A percentile compares a stretch with the other conserved stretches of the same genome.
Evolutionary conservation across 2,329 filamentous ascomycete genomes (phyloP).

Genomic region (Tothia fuscella): DNA sequence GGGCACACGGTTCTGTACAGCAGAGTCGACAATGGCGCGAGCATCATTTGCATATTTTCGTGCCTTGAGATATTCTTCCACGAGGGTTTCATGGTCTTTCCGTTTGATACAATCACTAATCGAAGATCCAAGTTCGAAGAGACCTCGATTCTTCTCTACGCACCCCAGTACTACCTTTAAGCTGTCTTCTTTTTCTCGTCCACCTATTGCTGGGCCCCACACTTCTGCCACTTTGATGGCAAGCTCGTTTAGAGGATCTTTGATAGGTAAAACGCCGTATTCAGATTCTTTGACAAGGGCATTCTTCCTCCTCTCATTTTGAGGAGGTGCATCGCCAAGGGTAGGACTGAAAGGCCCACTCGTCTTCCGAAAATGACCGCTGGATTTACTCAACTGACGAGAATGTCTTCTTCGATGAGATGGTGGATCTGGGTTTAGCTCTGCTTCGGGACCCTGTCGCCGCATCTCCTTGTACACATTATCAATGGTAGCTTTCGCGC

Average conservation of each 20-base stretch:
- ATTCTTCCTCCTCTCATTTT: conserved; percentile 63
- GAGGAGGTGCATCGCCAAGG: conserved; percentile 23
- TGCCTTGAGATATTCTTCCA: conserved; percentile 80
- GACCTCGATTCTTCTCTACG: conserved; percentile 66
- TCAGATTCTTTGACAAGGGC: conserved; percentile 53
- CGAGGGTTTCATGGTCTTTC: conserved; percentile 76
- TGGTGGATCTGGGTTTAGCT: conserved; percentile 21
- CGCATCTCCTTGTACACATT: conserved; percentile 97
- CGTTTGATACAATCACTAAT: conserved; percentile 79
- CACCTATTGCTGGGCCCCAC: conserved; percentile 88
- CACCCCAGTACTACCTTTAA: conserved; percentile 66
- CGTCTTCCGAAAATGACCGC: conserved; percentile 43
- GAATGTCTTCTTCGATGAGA: conserved; percentile 38
- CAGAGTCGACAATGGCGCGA: conserved; percentile 50
- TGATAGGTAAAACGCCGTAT: conserved; percentile 80
- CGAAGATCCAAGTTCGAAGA: conserved; percentile 67
- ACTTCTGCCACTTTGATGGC: conserved; percentile 93
- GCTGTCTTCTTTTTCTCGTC: conserved; percentile 79
- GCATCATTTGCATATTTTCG: conserved; percentile 71
- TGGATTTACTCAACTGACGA: conserved; percentile 55
- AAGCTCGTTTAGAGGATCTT: conserved; percentile 74
- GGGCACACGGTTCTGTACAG: conserved; percentile 36
- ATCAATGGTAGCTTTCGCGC: conserved; percentile 94
- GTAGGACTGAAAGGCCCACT: conserved; percentile 23
- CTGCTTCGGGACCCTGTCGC: conserved; percentile 53